phyloP scores from a whole-genome alignment of 2,329 filamentous ascomycete genomes.

The Alternaria dauci region DNA sequence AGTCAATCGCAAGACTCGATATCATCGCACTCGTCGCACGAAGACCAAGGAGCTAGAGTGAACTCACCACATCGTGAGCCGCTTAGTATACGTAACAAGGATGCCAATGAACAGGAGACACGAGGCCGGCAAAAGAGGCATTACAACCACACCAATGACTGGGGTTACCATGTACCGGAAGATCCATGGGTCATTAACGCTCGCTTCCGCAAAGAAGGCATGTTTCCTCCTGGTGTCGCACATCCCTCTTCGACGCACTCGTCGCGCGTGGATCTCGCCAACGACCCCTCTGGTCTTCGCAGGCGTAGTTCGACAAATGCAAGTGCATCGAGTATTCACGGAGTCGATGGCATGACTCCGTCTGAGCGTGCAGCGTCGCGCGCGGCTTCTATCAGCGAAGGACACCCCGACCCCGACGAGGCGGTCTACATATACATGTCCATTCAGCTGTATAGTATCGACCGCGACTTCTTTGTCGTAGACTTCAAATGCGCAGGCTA shows the following conservation, averaged over 20 bases:
- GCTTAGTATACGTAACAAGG: slow-evolving; percentile 42
- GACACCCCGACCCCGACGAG: slow-evolving; percentile 61
- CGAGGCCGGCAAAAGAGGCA: slow-evolving; percentile 52
- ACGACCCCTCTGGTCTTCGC: slow-evolving; percentile 35
- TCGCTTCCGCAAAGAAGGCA: slow-evolving; percentile 84
- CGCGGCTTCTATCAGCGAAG: slow-evolving; percentile 27
- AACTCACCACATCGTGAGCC: slow-evolving; percentile 36
- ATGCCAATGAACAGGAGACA: slow-evolving; percentile 25
- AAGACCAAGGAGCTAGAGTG: slow-evolving; percentile 23
- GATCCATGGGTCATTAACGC: slow-evolving; percentile 96
- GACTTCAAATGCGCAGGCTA: slow-evolving; percentile 99
- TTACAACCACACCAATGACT: slow-evolving; percentile 59
- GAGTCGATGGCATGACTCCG: slow-evolving; percentile 38
- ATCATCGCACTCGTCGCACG: slow-evolving; percentile 43
- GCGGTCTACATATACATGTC: slow-evolving; percentile 93
- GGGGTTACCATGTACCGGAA: slow-evolving; percentile 83
- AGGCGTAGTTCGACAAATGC: slow-evolving; percentile 46
- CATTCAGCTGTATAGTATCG: slow-evolving; percentile 75
- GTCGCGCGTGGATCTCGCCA: slow-evolving; percentile 57
- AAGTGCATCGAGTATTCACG: slow-evolving; percentile 40
- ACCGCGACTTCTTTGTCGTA: slow-evolving; percentile 90
- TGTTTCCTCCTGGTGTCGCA: slow-evolving; percentile 62
- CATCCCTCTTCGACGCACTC: slow-evolving; percentile 61
- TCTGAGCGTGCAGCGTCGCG: slow-evolving; percentile 24
- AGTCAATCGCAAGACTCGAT: slow-evolving; percentile 42